Evolutionary conservation across 805 yeast species (phyloP), one percentile per base, ranked within the genome.

Genomic region (Komagataella pseudopastoris): DNA sequence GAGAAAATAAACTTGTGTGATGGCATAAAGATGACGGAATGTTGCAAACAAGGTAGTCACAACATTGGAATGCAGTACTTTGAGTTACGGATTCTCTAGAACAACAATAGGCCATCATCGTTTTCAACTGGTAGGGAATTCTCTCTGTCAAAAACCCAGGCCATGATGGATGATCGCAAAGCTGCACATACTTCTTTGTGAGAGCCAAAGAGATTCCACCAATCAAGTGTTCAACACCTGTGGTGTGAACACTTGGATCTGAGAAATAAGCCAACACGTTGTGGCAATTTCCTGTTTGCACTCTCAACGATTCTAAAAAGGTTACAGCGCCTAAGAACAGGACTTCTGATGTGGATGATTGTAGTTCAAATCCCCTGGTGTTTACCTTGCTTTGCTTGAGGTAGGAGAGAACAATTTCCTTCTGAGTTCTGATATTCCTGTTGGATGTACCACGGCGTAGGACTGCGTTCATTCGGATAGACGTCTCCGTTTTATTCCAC

Each of bases 391-490:
- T 73, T 18, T 16, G n/a, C 47, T 20, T 20, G 7, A 45, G 23
- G 23, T 45, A 45, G 39, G 39, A 30, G 8, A 30, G 10, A 51
- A 85, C 68, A 22, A 77, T 74, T 50, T 76, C 82, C 52, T 80
- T 81, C 63, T 89, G 96, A 54, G 82, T 79, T 63, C 81, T 85
- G 49, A 85, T 81, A 54, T 86, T 86, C 52, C 80, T 81, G 59
- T 85, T 85, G 1, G 96, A 86, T 0, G 96, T 83, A 12, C 96
- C 96, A 55, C 98, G 76, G 61, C 95, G 78, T 51, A 93, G 72
- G 24, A 93, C 88, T 1, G 96, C 84, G 62, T 93, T 93, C 71
- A 93, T 75, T 60, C 93, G 97, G 55, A 93, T 74, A 2, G 96
- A 88, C 17, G 95, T 88, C 63, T 93, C 99, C 10, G 91, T 83